Evolutionary conservation across 495 filamentous ascomycete genomes (phyloP).

Genomic region (Massariosphaeria phaeospora): DNA sequence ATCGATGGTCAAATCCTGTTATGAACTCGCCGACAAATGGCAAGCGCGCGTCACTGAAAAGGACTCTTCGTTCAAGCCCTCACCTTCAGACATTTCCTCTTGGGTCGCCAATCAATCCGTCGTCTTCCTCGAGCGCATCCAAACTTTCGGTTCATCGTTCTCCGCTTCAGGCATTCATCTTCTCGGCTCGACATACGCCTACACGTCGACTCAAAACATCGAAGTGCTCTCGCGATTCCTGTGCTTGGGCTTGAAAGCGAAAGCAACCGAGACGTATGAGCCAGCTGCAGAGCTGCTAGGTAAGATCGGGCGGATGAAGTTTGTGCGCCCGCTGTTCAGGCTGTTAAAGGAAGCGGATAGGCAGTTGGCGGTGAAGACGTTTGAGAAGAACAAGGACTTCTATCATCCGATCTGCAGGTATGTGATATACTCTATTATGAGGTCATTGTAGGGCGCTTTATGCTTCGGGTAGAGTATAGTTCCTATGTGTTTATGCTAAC

Average conservation of each 20-base stretch:
- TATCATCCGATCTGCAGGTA: slow-evolving; percentile 89
- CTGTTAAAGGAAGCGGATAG: slow-evolving; percentile 67
- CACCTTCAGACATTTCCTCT: slow-evolving; percentile 58
- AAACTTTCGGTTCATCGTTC: slow-evolving; percentile 59
- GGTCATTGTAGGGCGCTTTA: too few relatives aligned
- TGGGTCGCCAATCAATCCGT: slow-evolving; percentile 83
- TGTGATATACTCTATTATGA: background rate
- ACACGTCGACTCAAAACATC: slow-evolving; percentile 66
- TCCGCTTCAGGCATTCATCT: slow-evolving; percentile 55
- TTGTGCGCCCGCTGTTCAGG: slow-evolving; percentile 76
- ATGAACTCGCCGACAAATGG: slow-evolving; percentile 77
- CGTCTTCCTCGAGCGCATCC: slow-evolving; percentile 77
- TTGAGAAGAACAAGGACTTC: slow-evolving; percentile 80
- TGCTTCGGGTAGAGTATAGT: too few relatives aligned
- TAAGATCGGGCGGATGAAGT: slow-evolving; percentile 91
- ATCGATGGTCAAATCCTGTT: slow-evolving; percentile 78
- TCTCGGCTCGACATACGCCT: slow-evolving; percentile 68
- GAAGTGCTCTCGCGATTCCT: slow-evolving; percentile 79
- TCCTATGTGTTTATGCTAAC: too few relatives aligned
- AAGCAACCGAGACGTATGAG: slow-evolving; percentile 59
- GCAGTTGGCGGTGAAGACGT: slow-evolving; percentile 71
- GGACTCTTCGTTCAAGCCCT: slow-evolving; percentile 57
- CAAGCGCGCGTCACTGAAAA: slow-evolving; percentile 42
- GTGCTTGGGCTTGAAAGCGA: slow-evolving; percentile 68
- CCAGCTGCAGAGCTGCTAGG: slow-evolving; percentile 70